Percentiles rank a stretch among this genome's conserved stretches.
These are phyloP conservation scores for Ustilago tritici DNA, from an alignment of 1,284 basidiomycete genomes.

Conservation along the genomic window DNA sequence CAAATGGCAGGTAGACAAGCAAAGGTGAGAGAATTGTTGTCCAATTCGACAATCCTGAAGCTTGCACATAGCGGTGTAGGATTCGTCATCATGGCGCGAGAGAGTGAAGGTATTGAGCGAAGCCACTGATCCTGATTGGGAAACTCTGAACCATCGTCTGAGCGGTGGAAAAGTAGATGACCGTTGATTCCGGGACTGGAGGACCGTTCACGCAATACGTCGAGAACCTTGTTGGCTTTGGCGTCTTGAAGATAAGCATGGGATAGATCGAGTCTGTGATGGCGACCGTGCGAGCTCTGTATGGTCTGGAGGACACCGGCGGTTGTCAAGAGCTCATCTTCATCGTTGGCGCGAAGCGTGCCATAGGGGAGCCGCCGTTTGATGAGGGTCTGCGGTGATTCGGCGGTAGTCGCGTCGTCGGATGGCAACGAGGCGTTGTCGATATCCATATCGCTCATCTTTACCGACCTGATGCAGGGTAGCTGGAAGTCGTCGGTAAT, in stretches of 20 bases:
- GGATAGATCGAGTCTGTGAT: conserved; percentile 20
- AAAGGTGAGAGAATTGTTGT: conserved; percentile 24
- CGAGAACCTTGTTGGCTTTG: conserved; percentile 7
- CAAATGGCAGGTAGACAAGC: conserved; percentile 21
- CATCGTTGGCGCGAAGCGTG: conserved; percentile 14
- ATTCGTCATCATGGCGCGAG: background rate
- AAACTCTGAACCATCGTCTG: background rate
- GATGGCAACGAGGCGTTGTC: conserved; percentile 29
- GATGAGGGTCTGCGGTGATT: background rate
- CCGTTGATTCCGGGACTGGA: background rate
- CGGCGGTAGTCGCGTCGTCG: background rate
- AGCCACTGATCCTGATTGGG: background rate
- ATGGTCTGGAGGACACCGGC: background rate
- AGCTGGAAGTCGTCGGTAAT: background rate
- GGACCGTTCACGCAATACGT: conserved; percentile 1
- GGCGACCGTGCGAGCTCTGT: conserved; percentile 7
- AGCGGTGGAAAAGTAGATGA: too few relatives aligned
- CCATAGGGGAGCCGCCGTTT: conserved; percentile 11
- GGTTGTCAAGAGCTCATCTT: conserved; percentile 18
- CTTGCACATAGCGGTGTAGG: background rate
- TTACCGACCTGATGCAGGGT: background rate
- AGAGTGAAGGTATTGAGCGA: background rate
- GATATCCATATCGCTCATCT: conserved; percentile 16
- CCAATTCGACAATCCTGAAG: conserved; percentile 19
- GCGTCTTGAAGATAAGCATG: conserved; percentile 24